A percentile compares a stretch with the other conserved stretches of the same genome.
These are phyloP conservation scores for Mytilinidion resinicola DNA, from an alignment of 495 filamentous ascomycete species.

Conservation along the genomic window DNA sequence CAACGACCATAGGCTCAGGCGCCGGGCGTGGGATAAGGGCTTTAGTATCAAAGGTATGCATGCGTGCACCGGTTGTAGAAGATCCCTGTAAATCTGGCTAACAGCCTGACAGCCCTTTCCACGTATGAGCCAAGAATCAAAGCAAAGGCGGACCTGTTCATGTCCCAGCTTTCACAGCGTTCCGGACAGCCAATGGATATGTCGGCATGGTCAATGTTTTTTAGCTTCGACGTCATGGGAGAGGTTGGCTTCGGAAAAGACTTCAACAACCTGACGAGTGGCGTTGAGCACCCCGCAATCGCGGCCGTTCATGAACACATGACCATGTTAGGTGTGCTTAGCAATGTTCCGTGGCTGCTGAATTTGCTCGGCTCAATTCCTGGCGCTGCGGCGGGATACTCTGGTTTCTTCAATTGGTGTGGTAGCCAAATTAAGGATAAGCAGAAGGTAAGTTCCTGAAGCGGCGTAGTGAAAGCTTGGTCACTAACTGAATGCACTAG, in stretches of 20 bases:
- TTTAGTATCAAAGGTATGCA: neutral
- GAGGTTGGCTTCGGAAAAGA: conserved; percentile 8
- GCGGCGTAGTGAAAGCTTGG: neutral
- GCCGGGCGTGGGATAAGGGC: neutral
- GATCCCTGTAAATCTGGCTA: neutral
- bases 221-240: conserved; percentile 9
- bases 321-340: conserved; percentile 12
- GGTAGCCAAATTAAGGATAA: conserved; percentile 8
- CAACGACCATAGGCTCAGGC: neutral
- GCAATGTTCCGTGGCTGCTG: conserved; percentile 15
- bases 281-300: neutral
- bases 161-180: neutral
- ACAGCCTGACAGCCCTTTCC: neutral
- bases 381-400: conserved; percentile 5
- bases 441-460: conserved; percentile 2
- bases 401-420: conserved; percentile 13
- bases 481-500: neutral
- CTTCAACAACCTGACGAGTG: conserved; percentile 6
- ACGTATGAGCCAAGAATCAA: too few species aligned
- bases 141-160: neutral
- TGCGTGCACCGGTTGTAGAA: neutral
- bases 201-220: conserved; percentile 2
- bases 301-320: neutral
- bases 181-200: conserved; percentile 1
- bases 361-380: conserved; percentile 11